A percentile compares a stretch with the other conserved stretches of the same genome.
phyloP scores from a whole-genome alignment of 2,329 filamentous ascomycete genomes.

The Lachnellula willkommii region DNA sequence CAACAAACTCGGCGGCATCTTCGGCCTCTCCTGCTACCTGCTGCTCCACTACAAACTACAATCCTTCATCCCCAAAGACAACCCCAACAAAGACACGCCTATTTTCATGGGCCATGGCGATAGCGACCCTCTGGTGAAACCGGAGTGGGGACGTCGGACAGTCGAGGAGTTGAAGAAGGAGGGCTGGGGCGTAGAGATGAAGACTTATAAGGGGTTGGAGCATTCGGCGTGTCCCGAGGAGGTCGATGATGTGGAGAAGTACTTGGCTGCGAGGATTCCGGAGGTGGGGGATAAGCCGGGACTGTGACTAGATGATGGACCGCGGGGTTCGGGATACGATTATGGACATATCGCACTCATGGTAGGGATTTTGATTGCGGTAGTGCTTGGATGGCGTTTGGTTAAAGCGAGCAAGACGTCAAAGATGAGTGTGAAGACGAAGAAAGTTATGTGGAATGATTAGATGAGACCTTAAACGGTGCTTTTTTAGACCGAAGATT shows the following conservation, averaged over 20 bases:
- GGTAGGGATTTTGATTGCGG: not conserved
- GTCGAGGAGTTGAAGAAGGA: constrained; percentile 60
- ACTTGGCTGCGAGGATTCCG: constrained; percentile 44
- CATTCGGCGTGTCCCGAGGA: constrained; percentile 76
- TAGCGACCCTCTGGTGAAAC: constrained; percentile 65
- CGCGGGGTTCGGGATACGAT: not conserved
- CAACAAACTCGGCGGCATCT: constrained; percentile 77
- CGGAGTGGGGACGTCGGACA: constrained; percentile 63
- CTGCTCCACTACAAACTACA: constrained; percentile 62
- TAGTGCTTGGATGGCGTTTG: not conserved
- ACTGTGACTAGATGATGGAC: constrained; percentile 17
- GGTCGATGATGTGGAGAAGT: constrained; percentile 72
- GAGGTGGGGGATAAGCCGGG: constrained; percentile 33
- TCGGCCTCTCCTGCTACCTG: constrained; percentile 79
- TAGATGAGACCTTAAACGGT: not conserved
- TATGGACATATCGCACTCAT: not conserved
- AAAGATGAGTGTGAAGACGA: not conserved
- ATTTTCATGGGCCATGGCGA: constrained; percentile 90
- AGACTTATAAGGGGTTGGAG: constrained; percentile 58
- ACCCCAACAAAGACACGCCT: constrained; percentile 67
- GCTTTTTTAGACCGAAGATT: not conserved
- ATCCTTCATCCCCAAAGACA: constrained; percentile 49
- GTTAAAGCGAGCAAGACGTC: not conserved
- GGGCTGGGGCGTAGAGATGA: constrained; percentile 70
- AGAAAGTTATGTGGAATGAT: not conserved